Conservation (phyloP, 2,329 filamentous ascomycete species). For the Emmonsiellopsis sp. region DNA sequence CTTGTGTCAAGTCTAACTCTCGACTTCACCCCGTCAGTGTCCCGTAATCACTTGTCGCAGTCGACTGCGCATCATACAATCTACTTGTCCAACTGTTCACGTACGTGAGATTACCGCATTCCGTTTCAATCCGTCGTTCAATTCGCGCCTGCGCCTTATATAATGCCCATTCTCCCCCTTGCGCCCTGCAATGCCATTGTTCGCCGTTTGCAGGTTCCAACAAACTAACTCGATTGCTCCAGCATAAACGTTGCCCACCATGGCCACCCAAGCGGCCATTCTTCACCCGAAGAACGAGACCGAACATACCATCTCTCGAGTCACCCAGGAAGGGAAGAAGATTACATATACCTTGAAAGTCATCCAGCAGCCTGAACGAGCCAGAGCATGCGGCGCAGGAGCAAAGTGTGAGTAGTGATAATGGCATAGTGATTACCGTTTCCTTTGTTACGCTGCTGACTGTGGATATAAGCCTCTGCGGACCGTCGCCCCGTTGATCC, state of each 20-base stretch:
- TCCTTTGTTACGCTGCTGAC: slow-evolving; percentile 8
- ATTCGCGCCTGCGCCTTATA: too few species aligned
- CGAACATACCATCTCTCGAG: slow-evolving; percentile 42
- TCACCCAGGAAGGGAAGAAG: slow-evolving; percentile 65
- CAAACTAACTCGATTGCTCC: neutral
- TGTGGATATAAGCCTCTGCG: slow-evolving; percentile 54
- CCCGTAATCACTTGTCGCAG: neutral
- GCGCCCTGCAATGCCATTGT: too few species aligned
- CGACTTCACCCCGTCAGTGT: neutral
- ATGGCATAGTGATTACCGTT: neutral
- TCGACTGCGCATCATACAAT: neutral
- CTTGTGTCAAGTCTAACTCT: neutral
- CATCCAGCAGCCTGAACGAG: slow-evolving; percentile 88
- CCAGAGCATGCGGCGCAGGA: slow-evolving; percentile 88
- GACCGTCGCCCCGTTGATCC: slow-evolving; percentile 90
- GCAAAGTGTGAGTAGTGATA: slow-evolving; percentile 65
- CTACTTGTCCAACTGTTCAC: neutral
- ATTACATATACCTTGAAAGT: slow-evolving; percentile 78
- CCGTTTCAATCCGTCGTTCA: too few species aligned
- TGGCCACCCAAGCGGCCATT: slow-evolving; percentile 31
- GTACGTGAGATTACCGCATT: too few species aligned
- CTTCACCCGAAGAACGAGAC: slow-evolving; percentile 46
- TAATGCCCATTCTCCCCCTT: too few species aligned
- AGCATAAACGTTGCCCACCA: slow-evolving; percentile 29
- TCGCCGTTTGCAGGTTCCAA: too few species aligned